Percentiles rank a stretch among this genome's conserved stretches.
These are phyloP conservation scores for Thalassiosira livingstoniorum DNA, from an alignment of 352 stramenopile species.

Conservation along the genomic window DNA sequence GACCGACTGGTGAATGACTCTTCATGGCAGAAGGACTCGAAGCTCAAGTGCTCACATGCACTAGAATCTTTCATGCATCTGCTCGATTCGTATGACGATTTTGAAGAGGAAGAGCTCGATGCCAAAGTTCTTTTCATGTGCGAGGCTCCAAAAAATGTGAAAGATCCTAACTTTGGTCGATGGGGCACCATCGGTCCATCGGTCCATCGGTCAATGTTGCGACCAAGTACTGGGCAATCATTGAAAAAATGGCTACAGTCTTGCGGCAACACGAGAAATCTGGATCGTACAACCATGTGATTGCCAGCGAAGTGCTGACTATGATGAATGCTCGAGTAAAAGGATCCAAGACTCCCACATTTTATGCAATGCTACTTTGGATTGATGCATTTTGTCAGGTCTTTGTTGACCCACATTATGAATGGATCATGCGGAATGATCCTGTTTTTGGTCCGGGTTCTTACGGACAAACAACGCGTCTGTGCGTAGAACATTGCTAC, in stretches of 20 bases:
- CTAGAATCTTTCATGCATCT: constrained; percentile 6
- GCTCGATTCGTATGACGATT: constrained; percentile 1
- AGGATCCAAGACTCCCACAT: constrained; percentile 11
- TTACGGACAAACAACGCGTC: constrained; percentile 15
- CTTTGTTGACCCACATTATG: constrained; percentile 15
- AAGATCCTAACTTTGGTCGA: constrained; percentile 22
- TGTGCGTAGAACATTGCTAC: constrained; percentile 9
- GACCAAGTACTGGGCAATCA: constrained; percentile 11
- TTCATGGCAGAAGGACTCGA: not conserved
- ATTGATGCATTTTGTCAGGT: constrained; percentile 17
- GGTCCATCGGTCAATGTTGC: constrained; percentile 6
- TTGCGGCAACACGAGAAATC: constrained; percentile 12
- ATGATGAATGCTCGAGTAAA: constrained; percentile 38
- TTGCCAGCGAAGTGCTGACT: constrained; percentile 14
- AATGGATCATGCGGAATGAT: constrained; percentile 30
- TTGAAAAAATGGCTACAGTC: constrained; percentile 27
- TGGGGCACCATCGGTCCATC: constrained; percentile 18
- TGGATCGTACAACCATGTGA: constrained; percentile 4
- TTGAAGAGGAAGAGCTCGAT: not conserved
- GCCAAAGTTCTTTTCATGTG: not conserved
- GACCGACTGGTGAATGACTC: not conserved
- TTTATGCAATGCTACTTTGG: constrained; percentile 19
- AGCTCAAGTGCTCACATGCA: not conserved
- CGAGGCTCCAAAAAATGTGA: constrained; percentile 28
- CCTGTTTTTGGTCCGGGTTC: constrained; percentile 20